These are phyloP conservation scores for Cyamopsis tetragonoloba DNA, from an alignment of 306 rosid genomes.

Conservation along the genomic window DNA sequence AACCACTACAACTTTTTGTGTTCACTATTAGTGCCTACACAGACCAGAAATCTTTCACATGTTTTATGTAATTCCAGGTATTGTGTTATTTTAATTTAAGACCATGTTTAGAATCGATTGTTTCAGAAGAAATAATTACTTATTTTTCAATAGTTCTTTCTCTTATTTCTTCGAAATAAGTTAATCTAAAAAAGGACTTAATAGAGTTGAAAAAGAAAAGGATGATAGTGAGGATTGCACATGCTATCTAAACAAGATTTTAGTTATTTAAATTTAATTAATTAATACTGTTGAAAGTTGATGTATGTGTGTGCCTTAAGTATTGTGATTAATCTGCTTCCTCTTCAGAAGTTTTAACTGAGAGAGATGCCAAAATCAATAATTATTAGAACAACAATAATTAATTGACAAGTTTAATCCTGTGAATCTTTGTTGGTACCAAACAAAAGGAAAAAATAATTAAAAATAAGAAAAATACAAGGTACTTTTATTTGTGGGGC, in stretches of 20 bases:
- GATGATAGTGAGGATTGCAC: background rate
- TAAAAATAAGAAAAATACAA: background rate
- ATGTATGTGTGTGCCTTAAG: background rate
- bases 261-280: background rate
- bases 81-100: background rate
- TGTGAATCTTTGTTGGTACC: slow-evolving; percentile 3
- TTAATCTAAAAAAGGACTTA: too few species aligned
- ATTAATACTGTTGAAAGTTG: background rate
- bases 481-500: background rate
- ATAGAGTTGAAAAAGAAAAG: too few species aligned
- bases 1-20: background rate
- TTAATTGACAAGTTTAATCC: background rate
- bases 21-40: slow-evolving; percentile 7
- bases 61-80: background rate
- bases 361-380: too few species aligned
- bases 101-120: too few species aligned
- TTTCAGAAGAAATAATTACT: too few species aligned
- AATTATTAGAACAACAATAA: too few species aligned
- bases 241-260: background rate
- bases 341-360: background rate
- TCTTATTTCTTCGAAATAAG: too few species aligned
- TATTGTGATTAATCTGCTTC: background rate
- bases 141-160: too few species aligned
- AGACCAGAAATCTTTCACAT: background rate
- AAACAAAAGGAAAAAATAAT: background rate